A percentile compares a stretch with the other conserved stretches of the same genome.
Conservation (phyloP, 768 basidiomycete genomes). For the Multifurca ochricompacta region DNA sequence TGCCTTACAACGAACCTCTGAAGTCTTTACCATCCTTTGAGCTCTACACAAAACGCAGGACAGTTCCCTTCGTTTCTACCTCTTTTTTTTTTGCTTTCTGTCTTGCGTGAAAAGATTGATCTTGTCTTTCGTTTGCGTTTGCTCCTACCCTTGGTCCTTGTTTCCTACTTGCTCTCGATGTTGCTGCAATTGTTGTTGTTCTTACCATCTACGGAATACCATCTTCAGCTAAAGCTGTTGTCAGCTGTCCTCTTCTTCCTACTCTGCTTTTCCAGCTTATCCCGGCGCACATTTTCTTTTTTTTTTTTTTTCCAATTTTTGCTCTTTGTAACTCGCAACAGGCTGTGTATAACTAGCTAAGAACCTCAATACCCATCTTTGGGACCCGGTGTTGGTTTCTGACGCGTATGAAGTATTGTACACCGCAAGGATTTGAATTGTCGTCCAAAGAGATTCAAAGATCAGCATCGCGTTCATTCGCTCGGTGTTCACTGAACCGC, state of each 20-base stretch:
- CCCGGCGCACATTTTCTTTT: background rate
- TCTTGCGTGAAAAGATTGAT: constrained; percentile 10
- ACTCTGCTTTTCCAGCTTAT: constrained; percentile 4
- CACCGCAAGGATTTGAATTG: background rate
- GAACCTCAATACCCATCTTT: background rate
- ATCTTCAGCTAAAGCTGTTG: background rate
- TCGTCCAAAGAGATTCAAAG: background rate
- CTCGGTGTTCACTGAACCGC: background rate
- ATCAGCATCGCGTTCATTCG: background rate
- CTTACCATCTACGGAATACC: constrained; percentile 11
- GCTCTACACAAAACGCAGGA: constrained; percentile 4
- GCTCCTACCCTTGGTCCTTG: background rate
- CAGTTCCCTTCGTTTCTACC: background rate
- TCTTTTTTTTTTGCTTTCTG: background rate
- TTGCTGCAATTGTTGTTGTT: constrained; percentile 13
- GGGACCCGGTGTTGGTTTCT: background rate
- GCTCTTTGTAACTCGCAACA: constrained; percentile 14
- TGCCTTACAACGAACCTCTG: background rate
- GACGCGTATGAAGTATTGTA: background rate
- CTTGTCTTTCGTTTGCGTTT: background rate
- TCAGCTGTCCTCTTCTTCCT: background rate
- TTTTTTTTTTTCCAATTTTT: background rate
- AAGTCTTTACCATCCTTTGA: background rate
- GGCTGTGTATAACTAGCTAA: constrained; percentile 13
- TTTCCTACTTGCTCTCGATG: background rate